Percentiles rank a stretch among this genome's conserved stretches.
These are phyloP conservation scores for Pichia deserticola DNA, from an alignment of 805 yeast genomes.

Conservation along the genomic window DNA sequence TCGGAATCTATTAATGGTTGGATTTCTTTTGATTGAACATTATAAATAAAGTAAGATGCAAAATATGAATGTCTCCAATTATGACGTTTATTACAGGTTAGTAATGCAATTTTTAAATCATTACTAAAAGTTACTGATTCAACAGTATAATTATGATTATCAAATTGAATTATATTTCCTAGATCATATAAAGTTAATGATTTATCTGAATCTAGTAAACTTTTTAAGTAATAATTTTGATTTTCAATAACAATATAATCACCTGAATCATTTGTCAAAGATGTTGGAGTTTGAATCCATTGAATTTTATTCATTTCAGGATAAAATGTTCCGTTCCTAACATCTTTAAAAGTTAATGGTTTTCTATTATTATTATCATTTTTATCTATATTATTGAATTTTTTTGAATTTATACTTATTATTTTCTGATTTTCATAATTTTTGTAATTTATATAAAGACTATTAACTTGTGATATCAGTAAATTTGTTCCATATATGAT, in stretches of 20 bases:
- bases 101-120: constrained; percentile 48
- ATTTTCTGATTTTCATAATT: not conserved
- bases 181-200: constrained; percentile 40
- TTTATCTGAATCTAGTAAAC: constrained; percentile 32
- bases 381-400: not conserved
- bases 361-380: constrained; percentile 6
- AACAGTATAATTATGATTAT: constrained; percentile 36
- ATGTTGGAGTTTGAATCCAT: constrained; percentile 56
- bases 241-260: constrained; percentile 48
- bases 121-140: constrained; percentile 60
- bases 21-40: constrained; percentile 30
- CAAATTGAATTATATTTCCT: constrained; percentile 37
- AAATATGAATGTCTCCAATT: constrained; percentile 71
- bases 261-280: constrained; percentile 52
- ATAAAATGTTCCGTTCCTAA: constrained; percentile 48
- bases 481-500: constrained; percentile 11
- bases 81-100: constrained; percentile 53
- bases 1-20: constrained; percentile 14
- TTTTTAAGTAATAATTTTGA: constrained; percentile 49
- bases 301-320: constrained; percentile 52
- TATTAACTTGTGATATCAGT: constrained; percentile 8
- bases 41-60: constrained; percentile 56
- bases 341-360: constrained; percentile 34
- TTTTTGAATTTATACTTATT: too few relatives aligned
- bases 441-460: constrained; percentile 3